Conservation (phyloP, 805 yeast species). For the Ogataea siamensis region DNA sequence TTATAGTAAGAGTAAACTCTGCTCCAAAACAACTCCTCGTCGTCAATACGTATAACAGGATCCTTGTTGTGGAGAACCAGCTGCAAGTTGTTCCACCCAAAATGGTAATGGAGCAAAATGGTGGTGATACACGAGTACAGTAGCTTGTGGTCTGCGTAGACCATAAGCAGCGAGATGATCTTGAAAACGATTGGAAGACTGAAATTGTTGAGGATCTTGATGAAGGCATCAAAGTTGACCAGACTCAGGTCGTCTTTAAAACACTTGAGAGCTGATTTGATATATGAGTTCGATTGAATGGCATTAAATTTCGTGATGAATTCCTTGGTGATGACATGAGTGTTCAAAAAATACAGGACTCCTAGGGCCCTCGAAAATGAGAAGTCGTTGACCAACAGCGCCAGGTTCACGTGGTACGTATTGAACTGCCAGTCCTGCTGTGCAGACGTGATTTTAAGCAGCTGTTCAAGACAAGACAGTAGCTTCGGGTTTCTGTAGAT, state of each 20-base stretch:
- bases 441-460: conserved; percentile 16
- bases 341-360: conserved; percentile 26
- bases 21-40: conserved; percentile 31
- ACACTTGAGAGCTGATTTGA: conserved; percentile 21
- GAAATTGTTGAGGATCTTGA: conserved; percentile 20
- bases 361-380: conserved; percentile 15
- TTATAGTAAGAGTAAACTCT: conserved; percentile 29
- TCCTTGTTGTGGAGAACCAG: conserved; percentile 22
- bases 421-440: conserved; percentile 23
- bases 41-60: conserved; percentile 21
- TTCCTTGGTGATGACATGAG: conserved; percentile 20
- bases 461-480: conserved; percentile 19
- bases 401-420: conserved; percentile 14
- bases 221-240: conserved; percentile 20
- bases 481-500: conserved; percentile 24
- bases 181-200: conserved; percentile 20
- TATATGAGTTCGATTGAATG: conserved; percentile 16
- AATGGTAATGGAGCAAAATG: conserved; percentile 47
- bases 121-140: conserved; percentile 40
- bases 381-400: conserved; percentile 18
- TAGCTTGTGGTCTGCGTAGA: conserved; percentile 37
- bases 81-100: conserved; percentile 43
- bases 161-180: conserved; percentile 27
- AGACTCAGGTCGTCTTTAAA: conserved; percentile 31
- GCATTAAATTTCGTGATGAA: conserved; percentile 26